Evolutionary conservation across 139 green algal genomes (phyloP), one percentile per base, ranked within the genome.

Genomic region (Chlorella sp.): DNA sequence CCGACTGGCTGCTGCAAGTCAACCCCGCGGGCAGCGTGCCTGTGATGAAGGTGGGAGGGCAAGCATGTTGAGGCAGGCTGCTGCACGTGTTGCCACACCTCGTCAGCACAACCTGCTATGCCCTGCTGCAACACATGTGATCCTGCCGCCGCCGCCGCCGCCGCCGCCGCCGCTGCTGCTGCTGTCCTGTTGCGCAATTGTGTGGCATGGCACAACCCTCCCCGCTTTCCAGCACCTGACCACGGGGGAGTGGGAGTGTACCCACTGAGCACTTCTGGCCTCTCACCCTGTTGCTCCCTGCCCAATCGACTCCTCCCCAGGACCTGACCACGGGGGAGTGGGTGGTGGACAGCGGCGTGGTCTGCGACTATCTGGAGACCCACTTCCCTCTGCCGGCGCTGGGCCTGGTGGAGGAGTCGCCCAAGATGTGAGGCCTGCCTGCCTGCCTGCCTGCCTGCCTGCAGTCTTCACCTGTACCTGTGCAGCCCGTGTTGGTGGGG

Each of bases 1-100:
- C 95, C 11, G 82, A 96, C 14, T 98, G 96, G 95, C 90, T 95
- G 24, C 87, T 95, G 62, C 74, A 96, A 56, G 70, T 86, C 19
- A 95, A 92, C 80, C 88, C 90, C 28, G 84, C 92, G 17, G 95
- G 96, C 82, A 94, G 92, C 40, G 95, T 98, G 70, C 95, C 95
- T 0, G 90, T 97, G 0, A 87, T 98, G n/a, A 93, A 97, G 68
- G 80, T 1, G 30, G 60, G 6, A 36, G 60, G 60, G 60, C 60
- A 68, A 44, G 65, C 65, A 43, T 24, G 8, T 24, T 43, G 4
- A 32, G 22, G 3, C 4, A 4, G 22, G 22, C 22, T 28, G 58
- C 11, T 65, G 58, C 58, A 65, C n/a, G n/a, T n/a, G n/a, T n/a
- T n/a, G n/a, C n/a, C n/a, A n/a, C n/a, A n/a, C n/a, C n/a, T n/a